Evolutionary conservation across 257 asterid genomes (phyloP).

Genomic region (Ballota nigra): DNA sequence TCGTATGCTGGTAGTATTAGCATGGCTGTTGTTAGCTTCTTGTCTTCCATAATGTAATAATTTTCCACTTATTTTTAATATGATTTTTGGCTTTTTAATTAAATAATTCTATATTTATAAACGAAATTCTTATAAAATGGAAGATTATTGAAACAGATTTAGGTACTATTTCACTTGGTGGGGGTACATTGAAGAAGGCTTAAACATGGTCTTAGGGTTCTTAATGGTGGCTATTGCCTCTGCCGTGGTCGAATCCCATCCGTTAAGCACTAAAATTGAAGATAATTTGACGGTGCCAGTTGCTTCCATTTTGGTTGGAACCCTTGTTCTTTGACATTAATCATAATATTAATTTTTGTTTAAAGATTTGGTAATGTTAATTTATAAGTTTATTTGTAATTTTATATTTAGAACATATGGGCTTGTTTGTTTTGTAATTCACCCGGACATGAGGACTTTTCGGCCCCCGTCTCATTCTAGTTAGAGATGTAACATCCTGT

Average conservation of each 20-base stretch:
- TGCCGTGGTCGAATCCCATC: constrained; percentile 58
- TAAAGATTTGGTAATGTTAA: too few species aligned
- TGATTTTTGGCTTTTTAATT: too few species aligned
- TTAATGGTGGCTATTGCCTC: constrained; percentile 40
- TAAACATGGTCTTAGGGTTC: constrained; percentile 41
- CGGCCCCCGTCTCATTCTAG: too few species aligned
- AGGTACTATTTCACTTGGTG: constrained; percentile 53
- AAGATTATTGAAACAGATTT: constrained; percentile 14
- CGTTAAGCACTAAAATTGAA: constrained; percentile 42
- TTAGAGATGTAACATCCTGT: too few species aligned
- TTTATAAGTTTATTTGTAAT: too few species aligned
- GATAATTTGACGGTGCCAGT: constrained; percentile 66
- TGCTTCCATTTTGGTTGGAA: constrained; percentile 40
- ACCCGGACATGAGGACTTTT: too few species aligned
- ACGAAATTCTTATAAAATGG: too few species aligned
- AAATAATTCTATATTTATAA: too few species aligned
- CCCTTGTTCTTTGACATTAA: constrained; percentile 22
- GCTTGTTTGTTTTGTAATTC: too few species aligned
- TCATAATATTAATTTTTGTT: neutral
- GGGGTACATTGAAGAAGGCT: constrained; percentile 41
- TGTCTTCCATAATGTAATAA: constrained; percentile 57
- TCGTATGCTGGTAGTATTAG: constrained; percentile 49
- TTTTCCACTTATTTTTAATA: neutral
- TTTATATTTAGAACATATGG: too few species aligned
- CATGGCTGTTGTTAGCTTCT: constrained; percentile 51